Base-by-base conservation (phyloP, 2,329 filamentous ascomycete genomes). In the Chaetomiaceae sp. region DNA sequence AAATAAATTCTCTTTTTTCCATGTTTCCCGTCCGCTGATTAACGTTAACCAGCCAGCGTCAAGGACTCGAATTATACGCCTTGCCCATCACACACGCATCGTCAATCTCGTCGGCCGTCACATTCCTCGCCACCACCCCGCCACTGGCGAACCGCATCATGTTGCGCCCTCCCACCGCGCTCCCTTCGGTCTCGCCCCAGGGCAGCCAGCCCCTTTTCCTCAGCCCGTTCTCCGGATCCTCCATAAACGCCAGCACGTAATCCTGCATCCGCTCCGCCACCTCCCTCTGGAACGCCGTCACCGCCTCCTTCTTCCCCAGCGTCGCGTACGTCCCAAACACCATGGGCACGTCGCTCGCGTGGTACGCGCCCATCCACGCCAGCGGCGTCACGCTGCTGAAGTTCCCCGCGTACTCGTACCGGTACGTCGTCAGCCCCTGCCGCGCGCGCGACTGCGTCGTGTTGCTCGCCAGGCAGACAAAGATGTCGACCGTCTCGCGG, bases 401-500 rank as follows among this genome's bases (percentile, higher is more conserved):
- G 51, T 72, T 73, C 5, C 71, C 71, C 6, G 66, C 64, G 42
- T 73, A 73, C 46, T 71, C 65, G 55, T 73, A 74, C 18, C 71
- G 66, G 53, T 72, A 73, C 0, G 70, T 73, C 32, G 58, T 66
- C 44, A 62, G 41, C 8, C 53, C 50, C 8, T 37, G 44, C 27
- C 20, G 7, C 8, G 10, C 25, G 9, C 62, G 48, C 23, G 41
- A 46, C 9, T 55, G 49, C 13, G 62, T 63, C 10, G 63, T 62
- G 51, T 63, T 64, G 48, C 59, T 56, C 2, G 59, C 60, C 14
- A 63, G 49, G 41, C 63, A 65, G n/a, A 61, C 61, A 36, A 64
- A 65, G 14, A 58, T 40, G 6, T 37, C 37, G 5, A 65, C 58
- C 9, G 62, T 65, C 14, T 42, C 57, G 10, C 32, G n/a, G 48